A percentile compares a stretch with the other conserved stretches of the same genome.
Conservation (phyloP, 2,329 filamentous ascomycete genomes). For the Alternaria sp. region DNA sequence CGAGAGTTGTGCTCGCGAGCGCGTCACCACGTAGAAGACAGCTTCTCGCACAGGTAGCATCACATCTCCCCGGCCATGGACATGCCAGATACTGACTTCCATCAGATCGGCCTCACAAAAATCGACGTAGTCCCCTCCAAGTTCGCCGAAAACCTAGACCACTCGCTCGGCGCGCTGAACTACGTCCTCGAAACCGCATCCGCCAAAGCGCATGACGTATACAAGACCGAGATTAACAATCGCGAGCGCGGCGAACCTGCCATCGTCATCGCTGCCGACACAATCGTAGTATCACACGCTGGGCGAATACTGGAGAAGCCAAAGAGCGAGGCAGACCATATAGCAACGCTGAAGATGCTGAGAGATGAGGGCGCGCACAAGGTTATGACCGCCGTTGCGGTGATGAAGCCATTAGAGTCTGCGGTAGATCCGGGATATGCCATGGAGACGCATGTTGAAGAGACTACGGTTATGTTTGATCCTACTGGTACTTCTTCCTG, state of each 20-base stretch:
- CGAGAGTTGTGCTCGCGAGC: constrained; percentile 88
- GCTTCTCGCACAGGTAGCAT: constrained; percentile 68
- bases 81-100: not conserved
- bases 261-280: constrained; percentile 89
- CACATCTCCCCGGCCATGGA: too few species aligned
- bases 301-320: constrained; percentile 93
- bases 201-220: constrained; percentile 81
- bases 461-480: constrained; percentile 90
- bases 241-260: constrained; percentile 71
- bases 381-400: constrained; percentile 84
- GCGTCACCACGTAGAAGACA: constrained; percentile 84
- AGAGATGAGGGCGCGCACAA: constrained; percentile 79
- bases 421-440: constrained; percentile 85
- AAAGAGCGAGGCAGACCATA: constrained; percentile 77
- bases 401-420: constrained; percentile 82
- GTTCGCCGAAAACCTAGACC: constrained; percentile 84
- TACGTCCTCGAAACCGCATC: constrained; percentile 89
- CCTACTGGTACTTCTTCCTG: constrained; percentile 51
- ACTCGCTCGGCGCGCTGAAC: constrained; percentile 86
- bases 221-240: constrained; percentile 64
- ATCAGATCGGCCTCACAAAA: constrained; percentile 76
- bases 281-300: constrained; percentile 77
- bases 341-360: constrained; percentile 81
- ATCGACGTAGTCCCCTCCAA: constrained; percentile 85
- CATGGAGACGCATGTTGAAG: constrained; percentile 81